Evolutionary conservation across 805 yeast genomes (phyloP), one percentile per base, ranked within the genome.

Genomic region (Myxozyma neotropica): DNA sequence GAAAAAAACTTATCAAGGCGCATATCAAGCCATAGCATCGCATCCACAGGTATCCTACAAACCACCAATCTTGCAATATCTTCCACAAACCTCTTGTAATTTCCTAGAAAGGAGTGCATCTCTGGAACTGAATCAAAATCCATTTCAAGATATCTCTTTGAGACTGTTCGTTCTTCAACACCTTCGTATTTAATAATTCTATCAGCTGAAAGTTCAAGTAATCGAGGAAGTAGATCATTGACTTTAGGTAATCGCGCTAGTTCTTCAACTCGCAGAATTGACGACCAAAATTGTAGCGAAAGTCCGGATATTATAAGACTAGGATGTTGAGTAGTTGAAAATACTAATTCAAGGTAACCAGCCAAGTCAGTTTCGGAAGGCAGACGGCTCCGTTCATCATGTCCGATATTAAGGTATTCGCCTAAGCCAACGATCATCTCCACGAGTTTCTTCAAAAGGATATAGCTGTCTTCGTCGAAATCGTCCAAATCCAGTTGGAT

Each of bases 231-330:
- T 15, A 87, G 73, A 6, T 75, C 75, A 53, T 79, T 78, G 43
- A 87, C 83, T 45, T 70, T 72, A 1, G 67, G 66, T 29, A 63
- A 67, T 17, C 69, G 46, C 59, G 35, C 78, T 48, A 88, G 77
- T 60, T 86, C 89, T 66, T 91, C 96, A 58, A 86, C 83, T 68
- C 99, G 81, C 53, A 95, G 75, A 66, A 93, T 83, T 1, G 93
- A 83, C 61, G 96, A 90, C 99, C 99, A 95, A 76, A 94, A 87
- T 71, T 91, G 96, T 53, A 94, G 75, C 0, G 97, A 88, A 17
- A 94, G 79, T 0, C 97, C 96, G 52, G 96, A 87, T 2, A 93
- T 86, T n/a, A 93, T 86, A 57, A 94, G 78, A 68, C 96, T 88
- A 26, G 89, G 88, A 70, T 90, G 94, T 68, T 80, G 81, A 0